phyloP scores from a whole-genome alignment of 768 basidiomycete species.

The Phylloporus rhodoxanthus region DNA sequence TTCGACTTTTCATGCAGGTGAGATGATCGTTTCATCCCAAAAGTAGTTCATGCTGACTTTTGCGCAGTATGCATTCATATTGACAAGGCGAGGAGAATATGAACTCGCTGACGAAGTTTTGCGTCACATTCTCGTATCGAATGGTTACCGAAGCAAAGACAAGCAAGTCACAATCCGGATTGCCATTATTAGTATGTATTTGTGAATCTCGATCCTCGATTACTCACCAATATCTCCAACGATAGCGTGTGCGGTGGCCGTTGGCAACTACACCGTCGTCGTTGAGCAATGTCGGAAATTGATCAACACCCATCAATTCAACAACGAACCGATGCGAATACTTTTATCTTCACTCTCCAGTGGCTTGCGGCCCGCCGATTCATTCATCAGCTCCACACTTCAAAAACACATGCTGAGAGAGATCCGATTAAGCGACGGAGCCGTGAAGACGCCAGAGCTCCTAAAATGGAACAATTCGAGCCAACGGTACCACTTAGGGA shows the following conservation, averaged over 20 bases:
- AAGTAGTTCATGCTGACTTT: conserved; percentile 3
- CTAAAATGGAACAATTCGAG: conserved; percentile 57
- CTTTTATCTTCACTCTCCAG: conserved; percentile 68
- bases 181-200: conserved; percentile 59
- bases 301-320: conserved; percentile 72
- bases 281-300: conserved; percentile 76
- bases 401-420: conserved; percentile 85
- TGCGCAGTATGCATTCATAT: conserved; percentile 65
- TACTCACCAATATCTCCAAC: conserved; percentile 1
- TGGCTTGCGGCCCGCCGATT: conserved; percentile 63
- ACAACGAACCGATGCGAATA: conserved; percentile 79
- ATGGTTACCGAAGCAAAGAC: conserved; percentile 58
- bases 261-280: conserved; percentile 48
- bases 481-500: conserved; percentile 50
- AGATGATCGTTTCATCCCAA: not conserved
- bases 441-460: conserved; percentile 55
- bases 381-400: conserved; percentile 70
- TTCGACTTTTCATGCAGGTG: conserved; percentile 81
- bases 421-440: conserved; percentile 60
- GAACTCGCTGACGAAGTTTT: conserved; percentile 70
- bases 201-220: not conserved
- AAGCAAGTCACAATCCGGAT: conserved; percentile 69
- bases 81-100: conserved; percentile 58
- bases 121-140: conserved; percentile 67
- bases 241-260: conserved; percentile 68